Evolutionary conservation across 768 basidiomycete genomes (phyloP), one percentile per base, ranked within the genome.

Genomic region (Boletus vermiculosoides): DNA sequence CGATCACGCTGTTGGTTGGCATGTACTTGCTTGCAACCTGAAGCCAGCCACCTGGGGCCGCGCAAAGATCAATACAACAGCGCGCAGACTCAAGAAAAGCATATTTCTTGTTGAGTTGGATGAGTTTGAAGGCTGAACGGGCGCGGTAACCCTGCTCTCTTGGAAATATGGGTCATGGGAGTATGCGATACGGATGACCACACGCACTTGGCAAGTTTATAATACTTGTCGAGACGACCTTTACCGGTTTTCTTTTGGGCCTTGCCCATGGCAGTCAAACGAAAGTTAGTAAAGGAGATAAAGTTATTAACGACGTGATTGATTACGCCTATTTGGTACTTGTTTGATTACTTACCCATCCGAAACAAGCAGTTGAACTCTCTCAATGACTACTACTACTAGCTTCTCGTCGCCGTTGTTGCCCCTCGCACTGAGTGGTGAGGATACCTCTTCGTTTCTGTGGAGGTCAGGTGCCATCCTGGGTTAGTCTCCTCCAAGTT

Each of bases 141-240:
- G 97, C 97, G 60, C 97, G 91, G 72, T 95, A 99, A 59, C 97
- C 97, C 79, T 99, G 97, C 78, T 98, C 96, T 75, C 95, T 98
- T 44, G 54, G 61, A 37, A 49, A 45, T 56, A 50, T 58, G 34
- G 55, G 59, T 63, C 28, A 61, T 22, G 36, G 13, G 40, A 12
- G 23, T 57, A 39, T 30, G 30, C 33, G 13, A 59, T 39, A 49
- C 37, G 53, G 57, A 57, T 22, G 18, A 20, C 41, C 33, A 59
- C 11, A 55, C 46, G 41, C 66, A 92, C 91, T 93, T 92, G 76
- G 91, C 92, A 70, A 95, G 89, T 70, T 92, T 94, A 76, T 98
- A 98, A 74, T 96, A 98, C 75, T 96, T 96, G 76, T 98, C 94
- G 48, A 96, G 80, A 67, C 94, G 92, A 64, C 90, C 92, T 75